Evolutionary conservation across 805 yeast genomes (phyloP).

Genomic region (Gaillardinia entomophila): DNA sequence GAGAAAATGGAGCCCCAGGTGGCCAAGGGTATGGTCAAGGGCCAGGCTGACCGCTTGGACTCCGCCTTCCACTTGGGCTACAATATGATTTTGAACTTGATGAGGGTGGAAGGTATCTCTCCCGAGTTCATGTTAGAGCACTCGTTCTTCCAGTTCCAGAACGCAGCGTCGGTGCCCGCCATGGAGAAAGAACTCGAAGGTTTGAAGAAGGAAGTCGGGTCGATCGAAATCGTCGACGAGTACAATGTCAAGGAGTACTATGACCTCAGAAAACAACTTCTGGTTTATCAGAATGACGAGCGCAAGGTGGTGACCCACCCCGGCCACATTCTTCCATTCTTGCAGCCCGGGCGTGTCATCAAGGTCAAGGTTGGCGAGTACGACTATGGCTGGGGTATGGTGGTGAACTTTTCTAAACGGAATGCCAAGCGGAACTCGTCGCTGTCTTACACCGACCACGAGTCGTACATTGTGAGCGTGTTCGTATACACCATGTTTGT

Average conservation of each 20-base stretch:
- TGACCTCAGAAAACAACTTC: slow-evolving; percentile 70
- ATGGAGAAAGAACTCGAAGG: slow-evolving; percentile 64
- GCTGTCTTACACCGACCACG: slow-evolving; percentile 71
- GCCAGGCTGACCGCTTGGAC: slow-evolving; percentile 95
- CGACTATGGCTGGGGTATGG: slow-evolving; percentile 97
- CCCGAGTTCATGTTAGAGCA: slow-evolving; percentile 96
- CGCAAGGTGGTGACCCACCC: slow-evolving; percentile 88
- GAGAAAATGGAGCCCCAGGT: slow-evolving; percentile 99
- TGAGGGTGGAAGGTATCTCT: slow-evolving; percentile 97
- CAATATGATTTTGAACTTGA: slow-evolving; percentile 91
- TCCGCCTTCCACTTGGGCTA: slow-evolving; percentile 97
- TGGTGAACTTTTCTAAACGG: slow-evolving; percentile 71
- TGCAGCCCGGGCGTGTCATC: slow-evolving; percentile 85
- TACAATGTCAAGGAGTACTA: slow-evolving; percentile 71
- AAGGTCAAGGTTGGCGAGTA: slow-evolving; percentile 54
- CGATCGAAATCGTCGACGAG: slow-evolving; percentile 56
- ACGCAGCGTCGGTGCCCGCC: slow-evolving; percentile 82
- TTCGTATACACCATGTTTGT: slow-evolving; percentile 71
- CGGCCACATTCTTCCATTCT: slow-evolving; percentile 71
- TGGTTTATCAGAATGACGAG: slow-evolving; percentile 66
- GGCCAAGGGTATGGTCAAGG: slow-evolving; percentile 99
- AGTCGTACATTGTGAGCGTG: slow-evolving; percentile 82
- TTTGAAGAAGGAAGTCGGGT: slow-evolving; percentile 43
- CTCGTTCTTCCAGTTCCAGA: slow-evolving; percentile 94
- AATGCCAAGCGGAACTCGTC: slow-evolving; percentile 52